Evolutionary conservation across 208 protist genomes (phyloP).

Genomic region (Leishmania arabica): DNA sequence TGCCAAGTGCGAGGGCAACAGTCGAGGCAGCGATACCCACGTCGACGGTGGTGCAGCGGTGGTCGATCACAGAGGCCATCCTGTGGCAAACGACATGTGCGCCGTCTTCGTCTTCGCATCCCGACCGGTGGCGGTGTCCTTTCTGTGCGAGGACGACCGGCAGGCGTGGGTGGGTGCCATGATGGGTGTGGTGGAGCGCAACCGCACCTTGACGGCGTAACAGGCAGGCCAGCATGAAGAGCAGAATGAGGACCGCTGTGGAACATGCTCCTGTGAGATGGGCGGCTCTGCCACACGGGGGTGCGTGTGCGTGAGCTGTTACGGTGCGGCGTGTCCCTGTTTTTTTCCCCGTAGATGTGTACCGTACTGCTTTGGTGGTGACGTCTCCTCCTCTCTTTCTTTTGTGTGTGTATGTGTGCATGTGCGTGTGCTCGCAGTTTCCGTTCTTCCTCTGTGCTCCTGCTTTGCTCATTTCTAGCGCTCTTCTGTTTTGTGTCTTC

Average conservation of each 20-base stretch:
- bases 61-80: conserved; percentile 38
- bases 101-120: conserved; percentile 56
- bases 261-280: background rate
- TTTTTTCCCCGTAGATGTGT: background rate
- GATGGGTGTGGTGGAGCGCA: conserved; percentile 75
- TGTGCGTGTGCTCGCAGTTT: background rate
- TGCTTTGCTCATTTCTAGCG: background rate
- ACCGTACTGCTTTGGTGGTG: too few species aligned
- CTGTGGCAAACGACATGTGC: conserved; percentile 52
- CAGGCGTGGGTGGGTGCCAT: conserved; percentile 69
- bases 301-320: background rate
- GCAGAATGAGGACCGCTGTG: background rate
- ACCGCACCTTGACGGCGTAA: conserved; percentile 34
- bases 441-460: background rate
- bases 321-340: background rate
- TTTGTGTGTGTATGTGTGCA: background rate
- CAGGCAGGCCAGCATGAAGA: background rate
- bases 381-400: background rate
- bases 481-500: background rate
- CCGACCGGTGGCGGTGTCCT: conserved; percentile 53
- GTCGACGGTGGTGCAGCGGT: conserved; percentile 18
- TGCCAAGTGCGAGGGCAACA: background rate
- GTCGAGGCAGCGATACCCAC: background rate
- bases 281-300: background rate
- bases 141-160: conserved; percentile 61